These are phyloP conservation scores for Pseudogymnoascus sp. DNA, from an alignment of 2,329 filamentous ascomycete genomes.

Conservation along the genomic window DNA sequence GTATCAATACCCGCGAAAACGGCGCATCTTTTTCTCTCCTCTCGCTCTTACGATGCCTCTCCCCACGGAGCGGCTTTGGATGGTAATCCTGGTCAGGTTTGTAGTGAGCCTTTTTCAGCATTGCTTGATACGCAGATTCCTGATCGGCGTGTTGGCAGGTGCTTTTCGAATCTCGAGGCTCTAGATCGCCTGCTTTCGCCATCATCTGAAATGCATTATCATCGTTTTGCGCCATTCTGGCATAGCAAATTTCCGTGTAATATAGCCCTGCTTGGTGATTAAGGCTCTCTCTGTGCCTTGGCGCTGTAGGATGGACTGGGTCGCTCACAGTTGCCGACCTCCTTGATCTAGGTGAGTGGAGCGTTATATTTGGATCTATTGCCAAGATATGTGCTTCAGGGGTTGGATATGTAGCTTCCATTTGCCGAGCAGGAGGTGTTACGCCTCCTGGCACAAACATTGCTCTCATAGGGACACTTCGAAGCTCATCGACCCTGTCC, in stretches of 20 bases:
- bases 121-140: slow-evolving; percentile 1
- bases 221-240: background rate
- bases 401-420: background rate
- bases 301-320: background rate
- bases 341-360: background rate
- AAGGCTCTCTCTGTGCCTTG: background rate
- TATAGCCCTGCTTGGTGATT: background rate
- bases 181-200: background rate
- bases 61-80: background rate
- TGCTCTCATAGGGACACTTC: background rate
- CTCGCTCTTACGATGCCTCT: background rate
- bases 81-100: background rate
- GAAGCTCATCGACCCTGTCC: background rate
- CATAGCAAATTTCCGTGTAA: background rate
- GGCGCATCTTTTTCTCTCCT: background rate
- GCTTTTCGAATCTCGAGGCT: background rate
- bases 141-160: background rate
- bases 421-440: background rate
- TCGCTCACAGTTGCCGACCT: slow-evolving; percentile 5
- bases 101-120: slow-evolving; percentile 7
- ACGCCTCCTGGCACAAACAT: background rate
- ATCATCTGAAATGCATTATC: background rate
- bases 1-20: background rate
- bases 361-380: background rate
- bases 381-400: background rate